Evolutionary conservation across 2,329 filamentous ascomycete species (phyloP), one percentile per base, ranked within the genome.

Genomic region (Aspergillus eucalypticola): DNA sequence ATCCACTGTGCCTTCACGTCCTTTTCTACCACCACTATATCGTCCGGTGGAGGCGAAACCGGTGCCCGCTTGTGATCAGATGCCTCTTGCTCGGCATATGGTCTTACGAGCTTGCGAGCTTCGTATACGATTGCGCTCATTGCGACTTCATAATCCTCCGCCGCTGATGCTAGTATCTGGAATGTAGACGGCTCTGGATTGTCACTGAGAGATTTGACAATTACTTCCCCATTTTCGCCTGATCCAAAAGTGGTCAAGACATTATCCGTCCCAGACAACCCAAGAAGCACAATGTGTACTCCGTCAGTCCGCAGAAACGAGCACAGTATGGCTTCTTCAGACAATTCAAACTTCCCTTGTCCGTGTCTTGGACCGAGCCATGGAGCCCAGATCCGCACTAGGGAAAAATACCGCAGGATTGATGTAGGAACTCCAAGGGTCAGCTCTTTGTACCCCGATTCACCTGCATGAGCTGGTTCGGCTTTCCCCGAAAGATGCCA

Each of bases 281-380:
- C 92, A 27, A 97, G 80, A 8, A 96, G 76, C 1, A 93, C 90
- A 5, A 97, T 77, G 73, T 92, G 89, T 21, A 87, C 83, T 0
- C 94, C 93, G 65, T 89, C 81, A 0, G 80, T 74, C 23, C 86
- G 88, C 21, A 96, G 78, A 67, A 97, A 96, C 0, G 91, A 90
- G 60, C 88, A 87, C 17, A 96, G 72, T 2, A 97, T 77, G 1
- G 87, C 91, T 69, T 96, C 90, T 67, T 92, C 90, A 62, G 92
- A 89, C 4, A 93, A 79, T 4, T 79, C 78, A 59, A 96, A 90
- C 0, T 78, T 78, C 3, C 79, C 75, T 63, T 84, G 87, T 11
- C 93, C 93, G 73, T 97, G 93, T 41, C 92, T 83, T n/a, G 94
- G 94, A 7, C 90, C 91, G 10, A 96, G 79, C 94, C 94, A 98